Base-by-base conservation (phyloP, 805 yeast species). In the Candida coquimbonensis region DNA sequence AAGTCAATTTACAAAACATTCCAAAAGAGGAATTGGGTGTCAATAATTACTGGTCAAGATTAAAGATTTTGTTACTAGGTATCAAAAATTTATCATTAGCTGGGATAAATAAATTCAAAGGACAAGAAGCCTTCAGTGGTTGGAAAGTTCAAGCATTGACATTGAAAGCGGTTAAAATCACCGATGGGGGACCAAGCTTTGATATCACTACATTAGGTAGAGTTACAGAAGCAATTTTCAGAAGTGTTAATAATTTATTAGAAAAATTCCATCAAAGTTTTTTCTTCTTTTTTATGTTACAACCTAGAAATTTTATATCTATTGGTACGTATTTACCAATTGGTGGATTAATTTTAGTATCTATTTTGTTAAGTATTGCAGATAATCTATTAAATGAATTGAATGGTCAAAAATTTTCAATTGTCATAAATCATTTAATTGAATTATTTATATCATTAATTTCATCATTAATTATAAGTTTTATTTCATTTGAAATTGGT, bases 251-350 rank as follows among this genome's bases (percentile, higher is more conserved):
- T 67, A 93, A 93, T 61, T 72, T 93, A 53, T 70, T 91, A 35
- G 99, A 93, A 63, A 95, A 91, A 62, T 91, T 91, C 65, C 99
- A 93, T 65, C 99, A 93, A 65, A 87, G 96, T 1, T 93, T 89
- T 59, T 93, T 93, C 71, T 93, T 90, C 60, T 93, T 91, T 66
- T 72, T 91, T 53, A 62, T 93, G 66, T 64, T 93, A 42, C 77
- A 87, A 0, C 95, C 97, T 24, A 68, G 74, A 46, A 64, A 75
- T 47, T 93, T 93, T 68, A 96, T 93, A 16, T 87, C 96, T 6
- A 90, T 93, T 51, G 97, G 96, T 5, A 87, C 95, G 17, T 93
- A 91, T 61, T 68, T 93, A 43, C 98, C 98, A 1, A 72, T 91
- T 3, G 96, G 95, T 0, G 81, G 83, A 40, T 67, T 86, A 7